Evolutionary conservation across 345 rosid species (phyloP).

Genomic region (Salix koriyanagi): DNA sequence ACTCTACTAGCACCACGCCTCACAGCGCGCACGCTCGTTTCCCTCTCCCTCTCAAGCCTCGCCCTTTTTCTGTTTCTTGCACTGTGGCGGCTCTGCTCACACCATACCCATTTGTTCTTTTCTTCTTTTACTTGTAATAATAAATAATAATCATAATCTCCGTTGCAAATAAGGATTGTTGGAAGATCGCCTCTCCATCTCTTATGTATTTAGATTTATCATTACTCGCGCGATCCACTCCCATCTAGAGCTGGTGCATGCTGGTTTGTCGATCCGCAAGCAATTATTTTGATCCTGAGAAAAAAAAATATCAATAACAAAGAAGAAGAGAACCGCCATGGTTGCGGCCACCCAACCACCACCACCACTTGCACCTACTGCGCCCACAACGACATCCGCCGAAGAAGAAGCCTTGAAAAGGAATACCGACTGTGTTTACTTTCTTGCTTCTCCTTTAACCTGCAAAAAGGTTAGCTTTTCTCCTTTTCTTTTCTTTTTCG

Average conservation of each 20-base stretch:
- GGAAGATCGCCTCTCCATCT: neutral
- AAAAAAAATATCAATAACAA: neutral
- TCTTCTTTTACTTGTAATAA: neutral
- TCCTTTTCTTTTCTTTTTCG: neutral
- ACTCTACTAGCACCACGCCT: too few species aligned
- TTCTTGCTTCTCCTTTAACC: conserved; percentile 91
- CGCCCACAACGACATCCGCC: conserved; percentile 18
- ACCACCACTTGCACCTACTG: conserved; percentile 24
- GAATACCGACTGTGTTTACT: conserved; percentile 94
- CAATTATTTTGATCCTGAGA: neutral
- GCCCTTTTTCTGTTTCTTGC: neutral
- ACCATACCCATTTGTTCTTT: neutral
- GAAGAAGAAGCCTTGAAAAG: conserved; percentile 84
- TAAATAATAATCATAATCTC: neutral
- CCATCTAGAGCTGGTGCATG: neutral
- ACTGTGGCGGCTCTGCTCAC: neutral
- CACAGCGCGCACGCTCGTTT: neutral
- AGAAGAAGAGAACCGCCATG: conserved; percentile 38
- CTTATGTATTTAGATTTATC: neutral
- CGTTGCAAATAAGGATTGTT: neutral
- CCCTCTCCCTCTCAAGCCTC: neutral
- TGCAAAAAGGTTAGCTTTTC: conserved; percentile 77
- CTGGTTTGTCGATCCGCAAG: neutral
- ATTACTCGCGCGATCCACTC: neutral
- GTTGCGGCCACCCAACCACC: conserved; percentile 49